Percentiles rank a stretch among this genome's conserved stretches.
phyloP scores from a whole-genome alignment of 1,139 yeast genomes.

The Geotrichum siamense region DNA sequence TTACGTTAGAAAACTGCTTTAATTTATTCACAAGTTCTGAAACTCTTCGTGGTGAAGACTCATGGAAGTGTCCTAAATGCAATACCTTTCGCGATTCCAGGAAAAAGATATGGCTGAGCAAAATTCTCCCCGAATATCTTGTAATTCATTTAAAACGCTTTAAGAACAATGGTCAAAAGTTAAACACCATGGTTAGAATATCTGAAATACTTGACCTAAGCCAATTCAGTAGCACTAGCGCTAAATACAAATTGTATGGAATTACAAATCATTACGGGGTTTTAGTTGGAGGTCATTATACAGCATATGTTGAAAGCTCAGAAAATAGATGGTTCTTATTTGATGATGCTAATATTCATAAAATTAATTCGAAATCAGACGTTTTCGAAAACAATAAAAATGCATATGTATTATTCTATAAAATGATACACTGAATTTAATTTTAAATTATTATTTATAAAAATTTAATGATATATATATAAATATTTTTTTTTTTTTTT shows the following conservation, averaged over 20 bases:
- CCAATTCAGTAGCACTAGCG: slow-evolving; percentile 53
- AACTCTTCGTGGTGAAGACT: slow-evolving; percentile 69
- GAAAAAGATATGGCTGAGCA: slow-evolving; percentile 52
- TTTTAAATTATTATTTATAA: too few relatives aligned
- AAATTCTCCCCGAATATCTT: slow-evolving; percentile 64
- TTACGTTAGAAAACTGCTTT: slow-evolving; percentile 55
- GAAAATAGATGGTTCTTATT: slow-evolving; percentile 69
- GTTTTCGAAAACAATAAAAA: slow-evolving; percentile 45
- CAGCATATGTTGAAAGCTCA: slow-evolving; percentile 68
- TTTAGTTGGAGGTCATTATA: slow-evolving; percentile 85
- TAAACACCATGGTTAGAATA: slow-evolving; percentile 23
- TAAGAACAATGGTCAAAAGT: slow-evolving; percentile 36
- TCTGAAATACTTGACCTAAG: slow-evolving; percentile 47
- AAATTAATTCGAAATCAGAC: slow-evolving; percentile 36
- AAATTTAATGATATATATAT: too few relatives aligned
- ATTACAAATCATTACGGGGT: slow-evolving; percentile 84
- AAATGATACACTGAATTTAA: slow-evolving; percentile 79
- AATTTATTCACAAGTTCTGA: slow-evolving; percentile 63
- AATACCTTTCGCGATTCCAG: slow-evolving; percentile 57
- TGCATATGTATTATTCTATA: slow-evolving; percentile 67
- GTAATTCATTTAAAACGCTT: slow-evolving; percentile 79
- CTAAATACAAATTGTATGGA: slow-evolving; percentile 58
- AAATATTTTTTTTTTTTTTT: too few relatives aligned
- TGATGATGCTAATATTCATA: slow-evolving; percentile 59
- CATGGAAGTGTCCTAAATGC: slow-evolving; percentile 87